These are phyloP conservation scores for Teunomyces gatunensis DNA, from an alignment of 805 yeast genomes.

Conservation along the genomic window DNA sequence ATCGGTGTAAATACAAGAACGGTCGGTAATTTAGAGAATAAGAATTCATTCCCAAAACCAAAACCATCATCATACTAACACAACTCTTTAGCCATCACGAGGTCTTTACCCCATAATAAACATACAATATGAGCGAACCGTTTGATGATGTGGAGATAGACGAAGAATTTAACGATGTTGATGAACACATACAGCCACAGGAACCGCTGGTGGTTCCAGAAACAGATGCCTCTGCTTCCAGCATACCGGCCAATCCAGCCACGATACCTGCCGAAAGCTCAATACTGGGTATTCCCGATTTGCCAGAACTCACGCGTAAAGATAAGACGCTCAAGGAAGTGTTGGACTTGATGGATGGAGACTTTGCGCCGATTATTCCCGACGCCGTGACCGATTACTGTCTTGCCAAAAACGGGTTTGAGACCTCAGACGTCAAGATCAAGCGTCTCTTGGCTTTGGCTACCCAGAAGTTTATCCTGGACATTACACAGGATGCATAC, in stretches of 20 bases:
- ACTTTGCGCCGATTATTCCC: conserved; percentile 86
- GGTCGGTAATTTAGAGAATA: too few species aligned
- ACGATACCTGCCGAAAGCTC: conserved; percentile 2
- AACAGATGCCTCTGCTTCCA: background rate
- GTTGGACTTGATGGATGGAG: conserved; percentile 79
- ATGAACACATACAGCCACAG: conserved; percentile 10
- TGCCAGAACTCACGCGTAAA: conserved; percentile 70
- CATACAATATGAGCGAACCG: conserved; percentile 3
- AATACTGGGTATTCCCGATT: conserved; percentile 36
- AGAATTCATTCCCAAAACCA: too few species aligned
- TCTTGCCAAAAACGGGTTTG: conserved; percentile 79
- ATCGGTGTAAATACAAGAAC: too few species aligned
- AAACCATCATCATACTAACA: too few species aligned
- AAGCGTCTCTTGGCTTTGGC: conserved; percentile 89
- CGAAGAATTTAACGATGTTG: conserved; percentile 23
- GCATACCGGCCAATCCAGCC: background rate
- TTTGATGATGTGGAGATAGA: conserved; percentile 17
- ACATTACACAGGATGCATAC: conserved; percentile 94
- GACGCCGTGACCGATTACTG: conserved; percentile 96
- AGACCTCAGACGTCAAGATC: conserved; percentile 66
- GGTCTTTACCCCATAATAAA: too few species aligned
- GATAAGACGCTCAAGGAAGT: conserved; percentile 84
- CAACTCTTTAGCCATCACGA: too few species aligned
- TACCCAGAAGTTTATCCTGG: conserved; percentile 92
- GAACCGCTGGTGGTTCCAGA: background rate